Conservation (phyloP, 768 basidiomycete species). For the Psilocybe cubensis region DNA sequence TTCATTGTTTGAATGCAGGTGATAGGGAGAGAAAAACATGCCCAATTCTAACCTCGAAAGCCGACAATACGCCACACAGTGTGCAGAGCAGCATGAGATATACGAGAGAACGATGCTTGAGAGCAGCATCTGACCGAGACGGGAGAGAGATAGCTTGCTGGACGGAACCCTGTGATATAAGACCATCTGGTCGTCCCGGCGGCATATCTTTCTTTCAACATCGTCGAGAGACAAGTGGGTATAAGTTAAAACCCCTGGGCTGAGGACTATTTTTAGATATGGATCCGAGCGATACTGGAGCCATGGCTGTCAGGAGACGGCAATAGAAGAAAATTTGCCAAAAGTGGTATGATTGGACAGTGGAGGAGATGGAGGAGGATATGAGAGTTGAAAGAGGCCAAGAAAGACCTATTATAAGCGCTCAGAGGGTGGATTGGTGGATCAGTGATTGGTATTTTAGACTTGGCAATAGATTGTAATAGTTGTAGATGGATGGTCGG, state of each 20-base stretch:
- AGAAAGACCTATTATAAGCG: conserved; percentile 5
- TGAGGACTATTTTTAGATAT: not conserved
- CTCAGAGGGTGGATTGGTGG: conserved; percentile 5
- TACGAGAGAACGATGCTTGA: not conserved
- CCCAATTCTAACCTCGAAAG: not conserved
- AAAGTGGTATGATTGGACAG: not conserved
- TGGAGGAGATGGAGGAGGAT: no score
- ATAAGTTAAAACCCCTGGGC: not conserved
- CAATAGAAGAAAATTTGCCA: not conserved
- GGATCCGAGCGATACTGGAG: not conserved
- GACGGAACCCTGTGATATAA: not conserved
- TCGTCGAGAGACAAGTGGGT: not conserved
- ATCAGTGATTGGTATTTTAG: not conserved
- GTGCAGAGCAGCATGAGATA: not conserved
- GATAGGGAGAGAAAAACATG: conserved; percentile 1
- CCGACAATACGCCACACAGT: not conserved
- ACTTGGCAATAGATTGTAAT: not conserved
- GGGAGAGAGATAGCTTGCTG: not conserved
- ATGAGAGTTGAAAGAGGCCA: no score
- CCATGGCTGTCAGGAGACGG: not conserved
- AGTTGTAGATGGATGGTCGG: conserved; percentile 11
- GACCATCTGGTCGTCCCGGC: not conserved
- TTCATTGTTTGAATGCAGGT: not conserved
- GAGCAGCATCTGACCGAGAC: not conserved
- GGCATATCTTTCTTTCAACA: not conserved